A percentile compares a stretch with the other conserved stretches of the same genome.
phyloP scores from a whole-genome alignment of 2,329 filamentous ascomycete species.

The Orbilia quercus region DNA sequence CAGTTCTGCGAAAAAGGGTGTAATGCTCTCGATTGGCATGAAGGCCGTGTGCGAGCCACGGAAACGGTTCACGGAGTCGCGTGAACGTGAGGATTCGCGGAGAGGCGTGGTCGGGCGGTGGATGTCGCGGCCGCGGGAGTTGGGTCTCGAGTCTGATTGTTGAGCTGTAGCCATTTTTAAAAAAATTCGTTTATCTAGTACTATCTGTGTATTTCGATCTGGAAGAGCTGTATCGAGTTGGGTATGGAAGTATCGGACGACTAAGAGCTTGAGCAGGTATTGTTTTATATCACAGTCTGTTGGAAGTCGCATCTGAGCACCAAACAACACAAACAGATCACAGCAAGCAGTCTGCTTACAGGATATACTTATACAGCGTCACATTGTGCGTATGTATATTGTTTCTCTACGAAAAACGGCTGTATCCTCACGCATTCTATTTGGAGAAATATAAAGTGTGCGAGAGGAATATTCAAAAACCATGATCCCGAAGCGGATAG shows the following conservation, averaged over 20 bases:
- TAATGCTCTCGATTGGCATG: constrained; percentile 82
- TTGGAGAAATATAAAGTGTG: no score
- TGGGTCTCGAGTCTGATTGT: constrained; percentile 36
- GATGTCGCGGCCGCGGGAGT: constrained; percentile 44
- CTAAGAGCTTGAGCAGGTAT: no score
- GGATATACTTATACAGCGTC: no score
- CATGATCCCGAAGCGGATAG: no score
- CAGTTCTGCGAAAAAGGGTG: constrained; percentile 91
- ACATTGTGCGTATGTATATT: no score
- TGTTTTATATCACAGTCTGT: constrained; percentile 9
- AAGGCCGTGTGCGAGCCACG: constrained; percentile 69
- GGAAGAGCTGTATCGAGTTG: no score
- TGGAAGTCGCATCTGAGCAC: constrained; percentile 24
- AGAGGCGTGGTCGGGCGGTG: constrained; percentile 87
- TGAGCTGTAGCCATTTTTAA: constrained; percentile 24
- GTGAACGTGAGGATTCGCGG: constrained; percentile 87
- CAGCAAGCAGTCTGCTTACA: no score
- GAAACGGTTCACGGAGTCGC: constrained; percentile 80
- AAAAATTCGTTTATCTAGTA: background rate
- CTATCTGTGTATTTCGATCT: background rate
- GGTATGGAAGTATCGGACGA: no score
- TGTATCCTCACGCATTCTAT: no score
- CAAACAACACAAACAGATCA: constrained; percentile 24
- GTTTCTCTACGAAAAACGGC: no score
- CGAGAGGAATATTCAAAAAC: no score